phyloP scores from a whole-genome alignment of 345 rosid genomes.

The Nephelium lappaceum region DNA sequence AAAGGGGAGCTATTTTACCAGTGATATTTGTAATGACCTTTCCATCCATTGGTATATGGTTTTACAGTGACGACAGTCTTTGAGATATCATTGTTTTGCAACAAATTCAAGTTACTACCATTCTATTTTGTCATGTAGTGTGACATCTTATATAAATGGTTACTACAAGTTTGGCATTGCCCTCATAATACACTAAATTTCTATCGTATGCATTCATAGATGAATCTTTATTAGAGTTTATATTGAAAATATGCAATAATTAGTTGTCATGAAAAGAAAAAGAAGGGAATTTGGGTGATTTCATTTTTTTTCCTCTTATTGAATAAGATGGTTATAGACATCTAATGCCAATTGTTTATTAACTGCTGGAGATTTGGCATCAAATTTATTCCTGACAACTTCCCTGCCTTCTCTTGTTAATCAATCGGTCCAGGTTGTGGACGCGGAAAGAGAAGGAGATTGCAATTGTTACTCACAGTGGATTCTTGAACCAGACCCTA shows the following conservation, averaged over 20 bases:
- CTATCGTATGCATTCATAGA: not conserved
- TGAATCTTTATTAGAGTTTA: not conserved
- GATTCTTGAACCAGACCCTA: constrained; percentile 56
- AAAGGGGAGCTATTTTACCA: too few relatives aligned
- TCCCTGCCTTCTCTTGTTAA: not conserved
- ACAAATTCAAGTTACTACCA: not conserved
- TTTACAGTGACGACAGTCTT: not conserved
- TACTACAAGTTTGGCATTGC: not conserved
- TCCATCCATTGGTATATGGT: not conserved
- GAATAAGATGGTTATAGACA: constrained; percentile 5
- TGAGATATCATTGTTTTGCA: too few relatives aligned
- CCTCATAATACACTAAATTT: not conserved
- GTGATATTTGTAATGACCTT: too few relatives aligned
- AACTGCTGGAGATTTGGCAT: not conserved
- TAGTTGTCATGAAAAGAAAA: not conserved
- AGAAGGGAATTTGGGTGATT: not conserved
- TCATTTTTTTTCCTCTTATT: not conserved
- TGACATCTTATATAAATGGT: not conserved
- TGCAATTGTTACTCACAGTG: constrained; percentile 76
- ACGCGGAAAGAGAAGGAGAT: constrained; percentile 74
- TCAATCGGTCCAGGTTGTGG: constrained; percentile 58
- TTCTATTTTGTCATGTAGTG: not conserved
- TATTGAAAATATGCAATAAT: not conserved
- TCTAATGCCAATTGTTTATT: not conserved
- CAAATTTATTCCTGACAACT: not conserved